phyloP scores from a whole-genome alignment of 768 basidiomycete species.

The Calocera viscosa region DNA sequence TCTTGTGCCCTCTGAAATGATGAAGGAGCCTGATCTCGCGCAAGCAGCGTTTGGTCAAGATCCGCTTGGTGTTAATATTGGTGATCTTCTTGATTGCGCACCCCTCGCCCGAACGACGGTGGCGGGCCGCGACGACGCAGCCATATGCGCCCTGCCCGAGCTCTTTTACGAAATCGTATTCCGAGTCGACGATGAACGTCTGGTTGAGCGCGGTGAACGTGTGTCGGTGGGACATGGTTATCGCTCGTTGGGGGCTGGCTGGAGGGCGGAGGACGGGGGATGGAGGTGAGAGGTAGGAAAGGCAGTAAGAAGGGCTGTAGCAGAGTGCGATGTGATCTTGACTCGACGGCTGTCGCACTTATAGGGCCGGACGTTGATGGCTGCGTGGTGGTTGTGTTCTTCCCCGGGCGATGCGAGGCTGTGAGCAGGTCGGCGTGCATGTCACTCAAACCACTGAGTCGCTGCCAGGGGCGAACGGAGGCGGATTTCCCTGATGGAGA shows the following conservation, averaged over 20 bases:
- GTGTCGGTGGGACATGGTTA: slow-evolving; percentile 22
- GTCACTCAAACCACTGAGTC: too few species aligned
- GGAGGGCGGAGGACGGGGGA: too few species aligned
- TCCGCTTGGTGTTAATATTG: slow-evolving; percentile 88
- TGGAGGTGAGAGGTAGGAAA: too few species aligned
- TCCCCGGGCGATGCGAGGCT: too few species aligned
- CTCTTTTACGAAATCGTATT: slow-evolving; percentile 92
- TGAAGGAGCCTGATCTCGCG: slow-evolving; percentile 91
- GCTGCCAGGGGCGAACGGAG: background rate
- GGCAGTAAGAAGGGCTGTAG: too few species aligned
- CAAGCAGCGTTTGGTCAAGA: slow-evolving; percentile 91
- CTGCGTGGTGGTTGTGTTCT: too few species aligned
- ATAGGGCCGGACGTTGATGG: too few species aligned
- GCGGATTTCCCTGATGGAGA: background rate
- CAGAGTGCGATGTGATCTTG: too few species aligned
- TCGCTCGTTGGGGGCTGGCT: too few species aligned
- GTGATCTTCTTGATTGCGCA: slow-evolving; percentile 96
- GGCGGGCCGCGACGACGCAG: slow-evolving; percentile 76
- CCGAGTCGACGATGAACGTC: slow-evolving; percentile 73
- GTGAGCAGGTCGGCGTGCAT: too few species aligned
- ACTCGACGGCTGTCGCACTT: too few species aligned
- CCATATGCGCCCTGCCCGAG: slow-evolving; percentile 94
- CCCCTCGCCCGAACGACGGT: slow-evolving; percentile 71
- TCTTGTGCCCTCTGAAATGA: slow-evolving; percentile 98
- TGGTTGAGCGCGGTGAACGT: slow-evolving; percentile 75